Conservation (phyloP, 2,329 filamentous ascomycete species). For the Exserohilum turcica region DNA sequence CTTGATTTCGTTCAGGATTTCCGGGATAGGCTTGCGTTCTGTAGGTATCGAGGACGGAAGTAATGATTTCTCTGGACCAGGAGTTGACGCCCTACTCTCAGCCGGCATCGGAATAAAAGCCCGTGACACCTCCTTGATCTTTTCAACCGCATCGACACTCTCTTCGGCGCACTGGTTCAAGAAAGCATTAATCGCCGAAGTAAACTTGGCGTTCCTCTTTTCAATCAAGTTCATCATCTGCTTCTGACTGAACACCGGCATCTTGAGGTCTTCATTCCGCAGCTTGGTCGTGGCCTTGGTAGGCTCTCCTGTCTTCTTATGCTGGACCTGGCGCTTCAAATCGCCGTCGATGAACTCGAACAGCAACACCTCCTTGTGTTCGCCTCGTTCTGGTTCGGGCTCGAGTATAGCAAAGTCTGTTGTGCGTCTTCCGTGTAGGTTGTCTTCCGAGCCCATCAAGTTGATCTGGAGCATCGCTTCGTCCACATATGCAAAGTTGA, state of each 20-base stretch:
- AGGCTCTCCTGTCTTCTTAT: conserved; percentile 74
- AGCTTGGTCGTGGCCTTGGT: conserved; percentile 70
- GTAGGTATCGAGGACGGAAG: conserved; percentile 76
- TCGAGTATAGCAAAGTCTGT: conserved; percentile 50
- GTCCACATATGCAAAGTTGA: conserved; percentile 86
- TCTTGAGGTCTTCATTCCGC: conserved; percentile 79
- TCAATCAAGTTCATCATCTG: conserved; percentile 89
- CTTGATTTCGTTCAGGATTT: conserved; percentile 85
- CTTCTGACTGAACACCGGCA: conserved; percentile 91
- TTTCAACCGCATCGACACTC: conserved; percentile 68
- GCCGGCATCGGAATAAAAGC: conserved; percentile 67
- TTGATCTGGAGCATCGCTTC: conserved; percentile 82
- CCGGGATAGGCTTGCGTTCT: conserved; percentile 77
- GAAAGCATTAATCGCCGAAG: conserved; percentile 75
- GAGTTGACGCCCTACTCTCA: conserved; percentile 50
- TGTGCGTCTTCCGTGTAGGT: conserved; percentile 63
- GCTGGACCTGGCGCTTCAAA: conserved; percentile 76
- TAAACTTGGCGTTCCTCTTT: conserved; percentile 85
- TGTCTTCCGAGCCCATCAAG: conserved; percentile 70
- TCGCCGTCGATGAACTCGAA: conserved; percentile 95
- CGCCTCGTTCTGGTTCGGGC: conserved; percentile 47
- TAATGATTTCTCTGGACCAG: conserved; percentile 50
- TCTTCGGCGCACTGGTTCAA: conserved; percentile 73
- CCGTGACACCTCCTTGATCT: conserved; percentile 64
- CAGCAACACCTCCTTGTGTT: conserved; percentile 72